Base-by-base conservation (phyloP, 441 rosid genomes). In the Jatropha podagrica region DNA sequence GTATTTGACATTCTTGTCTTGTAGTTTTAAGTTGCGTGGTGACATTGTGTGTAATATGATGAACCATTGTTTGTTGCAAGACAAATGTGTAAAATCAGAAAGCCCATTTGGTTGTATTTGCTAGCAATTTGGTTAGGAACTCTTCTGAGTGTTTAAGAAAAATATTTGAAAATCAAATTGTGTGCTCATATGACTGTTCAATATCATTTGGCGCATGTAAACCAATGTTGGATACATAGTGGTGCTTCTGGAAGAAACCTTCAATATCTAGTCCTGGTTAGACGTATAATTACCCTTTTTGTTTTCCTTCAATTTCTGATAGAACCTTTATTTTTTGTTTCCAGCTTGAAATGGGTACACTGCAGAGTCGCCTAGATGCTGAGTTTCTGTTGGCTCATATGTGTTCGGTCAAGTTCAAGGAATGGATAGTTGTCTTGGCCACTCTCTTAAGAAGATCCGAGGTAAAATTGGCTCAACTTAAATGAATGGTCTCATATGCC, bases 381-480 rank as follows among this genome's bases (percentile, higher is more conserved):
- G 98, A 96, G 83, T 96, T 94, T 81, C 93, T 96, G 61, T 80
- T 96, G 88, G 97, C 98, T 81, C 97, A 96, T 82, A 92, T 96
- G 99, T 96, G 99, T 81, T 96, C 98, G 4, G 97, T 94, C 66
- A 96, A 96, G 85, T 96, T 94, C 83, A 96, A 92, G 84, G 98
- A 96, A 79, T 96, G 99, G 99, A 94, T 96, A 69, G 97, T 96
- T 82, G 97, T 94, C 77, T 91, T 96, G 54, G 98, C 99, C 69
- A 96, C 99, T 32, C 97, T 94, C 27, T 85, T 94, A 79, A 88
- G 96, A 84, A 86, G 97, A 40, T 84, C 96, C 5, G 98, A 96
- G 98, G 99, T 96, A 87, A 71, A 20, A 65, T 71, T 73, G 49
- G 12, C 72, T 79, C 68, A 20, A 12, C 46, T 52, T 55, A 4